Evolutionary conservation across 192 early-diverging fungal genomes (phyloP).

Genomic region (Coemansia sp.): DNA sequence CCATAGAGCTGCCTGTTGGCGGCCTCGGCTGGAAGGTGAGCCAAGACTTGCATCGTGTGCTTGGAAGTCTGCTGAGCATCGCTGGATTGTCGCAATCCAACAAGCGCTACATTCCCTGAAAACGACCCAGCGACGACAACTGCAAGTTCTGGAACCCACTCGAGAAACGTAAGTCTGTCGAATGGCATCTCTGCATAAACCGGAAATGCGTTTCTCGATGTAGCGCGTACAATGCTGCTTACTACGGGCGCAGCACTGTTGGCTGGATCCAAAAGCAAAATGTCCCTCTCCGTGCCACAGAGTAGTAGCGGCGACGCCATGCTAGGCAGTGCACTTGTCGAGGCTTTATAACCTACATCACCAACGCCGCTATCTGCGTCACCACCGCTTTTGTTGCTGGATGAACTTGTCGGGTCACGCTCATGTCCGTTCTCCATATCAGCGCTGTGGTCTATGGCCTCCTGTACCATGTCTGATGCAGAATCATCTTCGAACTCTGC

Average conservation of each 20-base stretch:
- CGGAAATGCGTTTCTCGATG: slow-evolving; percentile 17
- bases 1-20: slow-evolving; percentile 36
- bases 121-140: slow-evolving; percentile 33
- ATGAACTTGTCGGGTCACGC: slow-evolving; percentile 17
- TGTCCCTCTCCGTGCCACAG: slow-evolving; percentile 34
- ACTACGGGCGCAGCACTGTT: slow-evolving; percentile 19
- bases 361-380: background rate
- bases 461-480: background rate
- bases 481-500: background rate
- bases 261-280: slow-evolving; percentile 38
- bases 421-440: slow-evolving; percentile 40
- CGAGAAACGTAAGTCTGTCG: slow-evolving; percentile 48
- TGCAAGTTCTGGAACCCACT: slow-evolving; percentile 45
- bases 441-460: slow-evolving; percentile 11
- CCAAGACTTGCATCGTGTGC: slow-evolving; percentile 19
- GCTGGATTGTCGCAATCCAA: slow-evolving; percentile 9
- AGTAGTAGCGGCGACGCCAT: slow-evolving; percentile 27
- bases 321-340: slow-evolving; percentile 11
- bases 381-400: slow-evolving; percentile 3
- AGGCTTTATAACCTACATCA: background rate
- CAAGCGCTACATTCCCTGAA: slow-evolving; percentile 28
- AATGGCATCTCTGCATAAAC: slow-evolving; percentile 18
- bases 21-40: slow-evolving; percentile 18
- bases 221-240: slow-evolving; percentile 23
- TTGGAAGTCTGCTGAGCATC: background rate